Evolutionary conservation across 73 alveolate species (phyloP).

Genomic region (Tetrahymena malaccensis): DNA sequence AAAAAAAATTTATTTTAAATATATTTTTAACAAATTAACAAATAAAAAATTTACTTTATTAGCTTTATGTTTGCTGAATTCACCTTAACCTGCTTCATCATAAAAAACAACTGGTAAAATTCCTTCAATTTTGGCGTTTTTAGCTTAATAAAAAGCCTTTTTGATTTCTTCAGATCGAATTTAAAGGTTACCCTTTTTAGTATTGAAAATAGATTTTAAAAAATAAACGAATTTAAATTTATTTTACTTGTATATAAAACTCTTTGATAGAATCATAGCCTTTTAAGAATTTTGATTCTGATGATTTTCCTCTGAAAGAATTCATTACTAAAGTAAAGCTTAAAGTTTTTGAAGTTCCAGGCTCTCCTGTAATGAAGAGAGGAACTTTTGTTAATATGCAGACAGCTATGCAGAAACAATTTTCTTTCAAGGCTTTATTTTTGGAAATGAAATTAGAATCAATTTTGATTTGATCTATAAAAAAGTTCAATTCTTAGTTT

Average conservation of each 20-base stretch:
- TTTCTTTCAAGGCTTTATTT: constrained; percentile 52
- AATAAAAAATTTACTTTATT: neutral
- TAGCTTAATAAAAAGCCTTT: constrained; percentile 11
- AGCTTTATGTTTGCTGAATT: constrained; percentile 2
- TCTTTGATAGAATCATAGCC: neutral
- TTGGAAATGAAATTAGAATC: constrained; percentile 23
- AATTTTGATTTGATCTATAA: constrained; percentile 29
- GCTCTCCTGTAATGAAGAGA: constrained; percentile 59
- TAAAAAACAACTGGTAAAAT: constrained; percentile 8
- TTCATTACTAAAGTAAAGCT: constrained; percentile 22
- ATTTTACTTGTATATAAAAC: neutral
- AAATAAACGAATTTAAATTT: neutral
- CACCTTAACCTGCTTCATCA: constrained; percentile 33
- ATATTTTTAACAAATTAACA: no score
- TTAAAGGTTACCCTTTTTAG: neutral
- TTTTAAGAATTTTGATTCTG: constrained; percentile 16
- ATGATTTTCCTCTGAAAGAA: constrained; percentile 39
- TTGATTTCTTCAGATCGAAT: neutral
- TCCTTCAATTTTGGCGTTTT: neutral
- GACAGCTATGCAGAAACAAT: constrained; percentile 42
- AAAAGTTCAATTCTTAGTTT: constrained; percentile 47
- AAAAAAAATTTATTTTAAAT: no score
- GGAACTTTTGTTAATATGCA: constrained; percentile 49
- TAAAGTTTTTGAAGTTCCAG: constrained; percentile 62
- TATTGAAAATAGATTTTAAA: no score